Evolutionary conservation across 2,329 filamentous ascomycete species (phyloP).

Genomic region (Aspergillus sp.): DNA sequence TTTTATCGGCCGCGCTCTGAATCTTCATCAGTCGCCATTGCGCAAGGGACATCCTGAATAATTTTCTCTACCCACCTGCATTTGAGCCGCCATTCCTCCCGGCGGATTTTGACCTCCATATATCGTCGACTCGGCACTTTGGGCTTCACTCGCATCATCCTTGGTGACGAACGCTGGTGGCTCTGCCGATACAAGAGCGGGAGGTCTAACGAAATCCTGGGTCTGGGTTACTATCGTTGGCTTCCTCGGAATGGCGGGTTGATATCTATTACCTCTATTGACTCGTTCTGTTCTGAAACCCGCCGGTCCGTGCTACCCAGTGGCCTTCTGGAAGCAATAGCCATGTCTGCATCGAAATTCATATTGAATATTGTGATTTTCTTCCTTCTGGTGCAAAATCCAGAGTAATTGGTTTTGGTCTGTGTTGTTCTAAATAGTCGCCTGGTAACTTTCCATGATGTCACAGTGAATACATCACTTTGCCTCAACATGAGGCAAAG

Average conservation of each 20-base stretch:
- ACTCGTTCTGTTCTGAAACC: too few species aligned
- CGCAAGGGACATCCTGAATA: too few species aligned
- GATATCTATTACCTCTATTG: too few species aligned
- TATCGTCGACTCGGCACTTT: constrained; percentile 19
- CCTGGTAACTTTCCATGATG: constrained; percentile 11
- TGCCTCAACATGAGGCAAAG: constrained; percentile 16
- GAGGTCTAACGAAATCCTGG: constrained; percentile 11
- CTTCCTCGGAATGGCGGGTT: too few species aligned
- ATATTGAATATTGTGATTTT: too few species aligned
- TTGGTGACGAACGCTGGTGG: constrained; percentile 26
- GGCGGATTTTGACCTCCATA: constrained; percentile 27
- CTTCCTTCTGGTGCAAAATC: too few species aligned
- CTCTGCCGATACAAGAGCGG: constrained; percentile 14
- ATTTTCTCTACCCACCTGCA: constrained; percentile 23
- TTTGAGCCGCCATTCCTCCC: constrained; percentile 27
- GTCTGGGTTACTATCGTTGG: too few species aligned
- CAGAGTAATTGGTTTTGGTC: not conserved
- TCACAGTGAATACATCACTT: constrained; percentile 19
- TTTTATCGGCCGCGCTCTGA: constrained; percentile 31
- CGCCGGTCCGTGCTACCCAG: too few species aligned
- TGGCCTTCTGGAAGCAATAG: too few species aligned
- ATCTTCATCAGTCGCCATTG: constrained; percentile 2
- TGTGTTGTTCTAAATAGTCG: too few species aligned
- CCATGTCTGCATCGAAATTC: too few species aligned
- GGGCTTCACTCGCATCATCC: constrained; percentile 27